Evolutionary conservation across 192 early-diverging fungal species (phyloP).

Genomic region (Coemansia sp.): DNA sequence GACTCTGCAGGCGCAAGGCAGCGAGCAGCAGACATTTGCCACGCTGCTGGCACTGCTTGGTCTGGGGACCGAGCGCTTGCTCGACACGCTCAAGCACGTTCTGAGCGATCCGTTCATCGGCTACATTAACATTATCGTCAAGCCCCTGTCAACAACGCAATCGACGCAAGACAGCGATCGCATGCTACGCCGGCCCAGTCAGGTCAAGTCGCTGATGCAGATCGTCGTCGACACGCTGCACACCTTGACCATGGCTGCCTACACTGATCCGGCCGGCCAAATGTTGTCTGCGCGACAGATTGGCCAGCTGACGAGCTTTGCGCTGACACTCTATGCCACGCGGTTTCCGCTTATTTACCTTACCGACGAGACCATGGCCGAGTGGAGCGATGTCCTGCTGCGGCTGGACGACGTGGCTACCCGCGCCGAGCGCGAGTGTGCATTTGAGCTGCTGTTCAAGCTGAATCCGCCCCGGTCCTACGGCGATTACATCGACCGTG

Average conservation of each 20-base stretch:
- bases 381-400: slow-evolving; percentile 31
- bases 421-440: slow-evolving; percentile 35
- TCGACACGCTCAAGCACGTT: slow-evolving; percentile 27
- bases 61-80: slow-evolving; percentile 22
- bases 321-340: slow-evolving; percentile 35
- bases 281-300: slow-evolving; percentile 23
- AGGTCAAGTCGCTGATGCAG: slow-evolving; percentile 45
- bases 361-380: slow-evolving; percentile 16
- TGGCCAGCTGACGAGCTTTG: slow-evolving; percentile 39
- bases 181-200: slow-evolving; percentile 39
- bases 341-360: slow-evolving; percentile 45
- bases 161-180: slow-evolving; percentile 17
- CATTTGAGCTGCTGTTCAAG: slow-evolving; percentile 40
- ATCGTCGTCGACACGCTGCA: slow-evolving; percentile 39
- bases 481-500: slow-evolving; percentile 26
- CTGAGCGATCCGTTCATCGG: slow-evolving; percentile 35
- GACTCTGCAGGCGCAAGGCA: neutral
- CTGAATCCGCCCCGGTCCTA: slow-evolving; percentile 39
- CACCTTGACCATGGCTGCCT: slow-evolving; percentile 7
- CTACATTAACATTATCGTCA: slow-evolving; percentile 42
- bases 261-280: neutral
- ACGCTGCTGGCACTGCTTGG: slow-evolving; percentile 25
- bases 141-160: slow-evolving; percentile 4
- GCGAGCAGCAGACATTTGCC: slow-evolving; percentile 7
- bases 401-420: slow-evolving; percentile 30